Base-by-base conservation (phyloP, 345 rosid species). In the Corymbia maculata region DNA sequence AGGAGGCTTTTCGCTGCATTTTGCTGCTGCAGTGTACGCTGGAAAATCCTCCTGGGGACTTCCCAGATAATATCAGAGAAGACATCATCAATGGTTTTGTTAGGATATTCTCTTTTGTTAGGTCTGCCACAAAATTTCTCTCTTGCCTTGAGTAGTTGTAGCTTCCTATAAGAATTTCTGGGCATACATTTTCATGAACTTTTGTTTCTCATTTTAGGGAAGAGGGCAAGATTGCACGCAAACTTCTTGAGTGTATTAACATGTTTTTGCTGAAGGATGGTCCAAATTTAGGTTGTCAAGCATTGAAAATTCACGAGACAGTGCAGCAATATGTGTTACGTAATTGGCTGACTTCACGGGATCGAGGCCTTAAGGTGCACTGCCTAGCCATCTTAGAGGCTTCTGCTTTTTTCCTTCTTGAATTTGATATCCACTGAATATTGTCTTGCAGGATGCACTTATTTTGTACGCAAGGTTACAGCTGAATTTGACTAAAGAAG, bases 11-110 rank as follows among this genome's bases (percentile, higher is more conserved):
- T 88, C 98, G 98, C 70, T 85, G 90, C 90, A 92, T 96, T 57
- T 88, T 94, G 68, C 94, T 96, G 19, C 94, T 97, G 86, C 97
- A 95, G n/a, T 96, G 97, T 44, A 97, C 96, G 89, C 88, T 96
- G 55, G 98, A 96, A 91, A 96, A 95, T 87, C 96, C 98, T 89
- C 97, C 98, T 16, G 99, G 99, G 91, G 98, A 96, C 94, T 93
- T 95, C 88, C 93, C 96, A 8, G 95, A 92, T 90, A 92, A 93
- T 89, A 94, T 94, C 49, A 92, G 96, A 92, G 95, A 93, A 87
- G 94, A 92, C 80, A 92, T 96, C 61, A 92, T 93, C 80, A 92
- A 93, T 87, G 96, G 98, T 89, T 91, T 97, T 91, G 90, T 93
- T 90, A 92, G 86, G 86, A 94, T 97, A 88, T 97, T 97, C 92